Evolutionary conservation across 2,329 filamentous ascomycete genomes (phyloP).

Genomic region (Alternaria tenuissima): DNA sequence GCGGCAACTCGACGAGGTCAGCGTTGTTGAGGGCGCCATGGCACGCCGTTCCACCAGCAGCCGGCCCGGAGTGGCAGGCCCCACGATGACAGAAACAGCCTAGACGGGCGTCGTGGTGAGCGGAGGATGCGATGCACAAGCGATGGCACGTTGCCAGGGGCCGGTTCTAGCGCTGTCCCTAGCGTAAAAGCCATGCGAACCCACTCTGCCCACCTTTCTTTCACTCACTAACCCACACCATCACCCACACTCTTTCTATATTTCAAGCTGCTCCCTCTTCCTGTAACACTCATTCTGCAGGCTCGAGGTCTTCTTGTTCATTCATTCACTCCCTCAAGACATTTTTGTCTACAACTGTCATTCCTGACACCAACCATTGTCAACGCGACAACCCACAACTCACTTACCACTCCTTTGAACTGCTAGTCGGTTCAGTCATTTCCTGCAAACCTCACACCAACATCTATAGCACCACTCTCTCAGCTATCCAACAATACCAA

Average conservation of each 20-base stretch:
- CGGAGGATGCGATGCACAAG: conserved; percentile 30
- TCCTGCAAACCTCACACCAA: conserved; percentile 26
- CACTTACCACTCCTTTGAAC: conserved; percentile 30
- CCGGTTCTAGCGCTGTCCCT: conserved; percentile 6
- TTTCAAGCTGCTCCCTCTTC: conserved; percentile 27
- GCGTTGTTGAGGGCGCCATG: conserved; percentile 33
- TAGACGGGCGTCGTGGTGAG: conserved; percentile 16
- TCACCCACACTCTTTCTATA: conserved; percentile 34
- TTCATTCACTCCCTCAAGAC: conserved; percentile 44
- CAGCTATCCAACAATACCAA: conserved; percentile 19
- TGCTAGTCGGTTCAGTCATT: conserved; percentile 48
- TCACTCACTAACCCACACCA: conserved; percentile 23
- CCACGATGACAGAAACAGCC: conserved; percentile 24
- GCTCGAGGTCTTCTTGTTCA: conserved; percentile 49
- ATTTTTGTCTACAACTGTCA: conserved; percentile 47
- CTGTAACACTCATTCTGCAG: conserved; percentile 40
- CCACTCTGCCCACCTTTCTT: conserved; percentile 13
- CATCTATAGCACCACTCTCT: conserved; percentile 25
- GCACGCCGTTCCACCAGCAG: conserved; percentile 29
- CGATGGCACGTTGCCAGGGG: conserved; percentile 28
- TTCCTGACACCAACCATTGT: conserved; percentile 40
- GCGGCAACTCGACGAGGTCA: neutral
- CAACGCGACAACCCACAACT: conserved; percentile 23
- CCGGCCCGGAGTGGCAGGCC: conserved; percentile 29
- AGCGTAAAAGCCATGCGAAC: conserved; percentile 13